Evolutionary conservation across 192 early-diverging fungal genomes (phyloP), one percentile per base, ranked within the genome.

Genomic region (Coemansia umbellata): DNA sequence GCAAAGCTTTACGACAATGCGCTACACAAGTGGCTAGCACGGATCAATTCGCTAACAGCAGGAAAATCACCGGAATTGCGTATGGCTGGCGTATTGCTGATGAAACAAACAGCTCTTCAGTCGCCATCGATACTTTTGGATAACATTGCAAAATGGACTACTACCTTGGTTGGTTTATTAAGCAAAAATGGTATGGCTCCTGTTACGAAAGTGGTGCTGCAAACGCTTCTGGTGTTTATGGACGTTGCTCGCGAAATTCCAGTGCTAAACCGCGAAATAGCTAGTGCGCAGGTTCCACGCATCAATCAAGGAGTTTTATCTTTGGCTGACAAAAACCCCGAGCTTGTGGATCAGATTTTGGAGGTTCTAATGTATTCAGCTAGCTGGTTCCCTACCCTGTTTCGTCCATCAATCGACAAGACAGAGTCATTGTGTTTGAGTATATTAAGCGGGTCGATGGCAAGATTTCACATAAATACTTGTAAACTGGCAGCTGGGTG

Each of bases 101-200:
- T 68, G 43, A 72, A 68, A 60, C 59, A 67, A 30, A 78, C 75
- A 10, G 60, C 69, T 10, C 53, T 62, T 15, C 75, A 78, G 51
- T 66, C 62, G 11, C 61, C 69, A 10, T 32, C 37, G 15, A 44
- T 72, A 18, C 43, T 78, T 26, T 15, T 62, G 3, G 75, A 78
- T 26, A 59, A 72, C 36, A 60, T 51, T 5, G 15, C 60, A 10
- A 68, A 72, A 45, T 78, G 75, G 75, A 64, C 54, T n/a, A 50
- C 56, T 13, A 39, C 24, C 22, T 37, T 78, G 35, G 49, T 78
- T 27, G 44, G 45, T 24, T 36, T 72, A 31, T 44, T 78, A 15
- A 50, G 50, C 39, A 78, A 78, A 27, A 32, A 51, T 9, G 69
- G 72, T 21, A 31, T 60, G 5, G 56, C 53, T 2, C 55, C 63